Conservation (phyloP, 169 alveolate genomes). For the Eimeria sp. region DNA sequence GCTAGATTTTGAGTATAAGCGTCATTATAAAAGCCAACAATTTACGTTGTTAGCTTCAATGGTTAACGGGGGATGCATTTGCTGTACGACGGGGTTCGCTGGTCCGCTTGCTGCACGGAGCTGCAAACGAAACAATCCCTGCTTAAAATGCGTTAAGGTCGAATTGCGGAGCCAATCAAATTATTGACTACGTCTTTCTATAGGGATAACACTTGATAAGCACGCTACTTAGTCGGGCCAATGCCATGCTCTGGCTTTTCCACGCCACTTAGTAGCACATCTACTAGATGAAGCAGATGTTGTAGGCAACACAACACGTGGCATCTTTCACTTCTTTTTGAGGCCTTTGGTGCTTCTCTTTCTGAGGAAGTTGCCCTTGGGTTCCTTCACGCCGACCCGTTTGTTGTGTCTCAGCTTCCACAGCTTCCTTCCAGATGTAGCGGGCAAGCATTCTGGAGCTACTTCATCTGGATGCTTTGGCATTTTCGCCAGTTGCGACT, state of each 20-base stretch:
- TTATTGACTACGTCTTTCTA: background rate
- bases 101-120: background rate
- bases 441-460: constrained; percentile 86
- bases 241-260: background rate
- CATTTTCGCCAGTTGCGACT: constrained; percentile 84
- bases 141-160: background rate
- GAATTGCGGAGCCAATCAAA: background rate
- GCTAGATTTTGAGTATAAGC: background rate
- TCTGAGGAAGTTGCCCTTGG: constrained; percentile 74
- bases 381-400: constrained; percentile 41
- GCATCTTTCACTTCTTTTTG: constrained; percentile 12
- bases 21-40: background rate
- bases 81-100: background rate
- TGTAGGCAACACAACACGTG: background rate
- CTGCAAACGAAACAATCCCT: background rate
- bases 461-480: constrained; percentile 81
- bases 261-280: background rate
- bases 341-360: constrained; percentile 71
- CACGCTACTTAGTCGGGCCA: background rate
- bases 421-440: constrained; percentile 86
- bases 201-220: background rate
- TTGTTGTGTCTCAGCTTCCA: constrained; percentile 87
- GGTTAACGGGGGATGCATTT: background rate
- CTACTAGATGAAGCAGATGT: background rate
- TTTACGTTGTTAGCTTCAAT: background rate